Evolutionary conservation across 1,284 basidiomycete genomes (phyloP).

Genomic region (Sporisorium scitamineum): DNA sequence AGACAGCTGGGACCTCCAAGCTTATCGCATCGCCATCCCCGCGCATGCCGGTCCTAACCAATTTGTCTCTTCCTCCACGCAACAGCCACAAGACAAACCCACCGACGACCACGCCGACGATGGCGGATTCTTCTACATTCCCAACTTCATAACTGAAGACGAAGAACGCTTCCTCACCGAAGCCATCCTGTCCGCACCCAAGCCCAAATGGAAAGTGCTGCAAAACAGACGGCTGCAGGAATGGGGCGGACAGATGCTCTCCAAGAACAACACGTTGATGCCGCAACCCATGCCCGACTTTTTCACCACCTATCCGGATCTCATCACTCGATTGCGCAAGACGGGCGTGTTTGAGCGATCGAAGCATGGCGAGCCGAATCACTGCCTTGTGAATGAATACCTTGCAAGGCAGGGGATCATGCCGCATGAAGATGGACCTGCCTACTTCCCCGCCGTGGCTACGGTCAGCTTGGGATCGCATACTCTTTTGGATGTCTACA

Average conservation of each 20-base stretch:
- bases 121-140: constrained; percentile 72
- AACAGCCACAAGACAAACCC: background rate
- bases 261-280: constrained; percentile 75
- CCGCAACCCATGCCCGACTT: constrained; percentile 77
- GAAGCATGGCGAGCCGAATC: constrained; percentile 80
- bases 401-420: constrained; percentile 86
- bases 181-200: constrained; percentile 81
- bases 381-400: constrained; percentile 79
- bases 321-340: constrained; percentile 76
- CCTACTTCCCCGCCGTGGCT: constrained; percentile 87
- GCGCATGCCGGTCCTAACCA: constrained; percentile 30
- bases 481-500: constrained; percentile 85
- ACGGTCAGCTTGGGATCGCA: constrained; percentile 89
- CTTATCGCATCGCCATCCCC: constrained; percentile 33
- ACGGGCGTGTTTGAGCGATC: constrained; percentile 77
- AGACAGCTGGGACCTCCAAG: constrained; percentile 28
- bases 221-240: constrained; percentile 72
- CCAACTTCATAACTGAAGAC: constrained; percentile 81
- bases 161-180: constrained; percentile 80
- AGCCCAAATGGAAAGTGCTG: constrained; percentile 85
- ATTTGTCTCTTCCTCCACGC: constrained; percentile 20
- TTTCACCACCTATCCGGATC: constrained; percentile 75
- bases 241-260: constrained; percentile 76
- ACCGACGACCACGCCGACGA: constrained; percentile 6
- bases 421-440: constrained; percentile 90